These are phyloP conservation scores for Fusarium pseudonygamai DNA, from an alignment of 2,329 filamentous ascomycete genomes.

Conservation along the genomic window DNA sequence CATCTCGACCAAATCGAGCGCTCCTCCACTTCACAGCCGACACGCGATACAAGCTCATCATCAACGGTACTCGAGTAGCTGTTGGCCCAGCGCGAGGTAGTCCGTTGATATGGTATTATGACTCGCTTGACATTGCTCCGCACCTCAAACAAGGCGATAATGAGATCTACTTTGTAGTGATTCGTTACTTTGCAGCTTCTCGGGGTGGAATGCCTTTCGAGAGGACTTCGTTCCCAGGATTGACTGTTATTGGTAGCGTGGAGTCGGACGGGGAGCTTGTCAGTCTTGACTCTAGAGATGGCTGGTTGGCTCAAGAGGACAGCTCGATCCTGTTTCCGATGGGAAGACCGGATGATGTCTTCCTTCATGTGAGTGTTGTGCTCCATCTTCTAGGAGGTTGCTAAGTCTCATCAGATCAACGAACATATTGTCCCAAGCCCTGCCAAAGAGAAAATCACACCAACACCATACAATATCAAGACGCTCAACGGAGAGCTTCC, in stretches of 20 bases:
- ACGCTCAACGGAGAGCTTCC: background rate
- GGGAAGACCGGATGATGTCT: background rate
- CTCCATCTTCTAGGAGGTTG: no score
- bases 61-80: background rate
- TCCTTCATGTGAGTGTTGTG: background rate
- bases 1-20: background rate
- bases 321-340: background rate
- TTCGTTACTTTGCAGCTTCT: background rate
- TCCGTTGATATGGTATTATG: background rate
- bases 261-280: background rate
- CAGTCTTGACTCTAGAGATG: background rate
- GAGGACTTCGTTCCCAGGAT: background rate
- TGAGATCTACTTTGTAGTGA: background rate
- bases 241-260: background rate
- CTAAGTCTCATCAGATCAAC: background rate
- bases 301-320: background rate
- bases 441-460: background rate
- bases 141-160: background rate
- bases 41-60: background rate
- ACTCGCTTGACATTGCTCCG: background rate
- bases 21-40: background rate
- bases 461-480: background rate
- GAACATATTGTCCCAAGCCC: background rate
- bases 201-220: background rate
- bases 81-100: background rate